phyloP scores from a whole-genome alignment of 1,139 yeast genomes.

The Hanseniaspora uvarum region DNA sequence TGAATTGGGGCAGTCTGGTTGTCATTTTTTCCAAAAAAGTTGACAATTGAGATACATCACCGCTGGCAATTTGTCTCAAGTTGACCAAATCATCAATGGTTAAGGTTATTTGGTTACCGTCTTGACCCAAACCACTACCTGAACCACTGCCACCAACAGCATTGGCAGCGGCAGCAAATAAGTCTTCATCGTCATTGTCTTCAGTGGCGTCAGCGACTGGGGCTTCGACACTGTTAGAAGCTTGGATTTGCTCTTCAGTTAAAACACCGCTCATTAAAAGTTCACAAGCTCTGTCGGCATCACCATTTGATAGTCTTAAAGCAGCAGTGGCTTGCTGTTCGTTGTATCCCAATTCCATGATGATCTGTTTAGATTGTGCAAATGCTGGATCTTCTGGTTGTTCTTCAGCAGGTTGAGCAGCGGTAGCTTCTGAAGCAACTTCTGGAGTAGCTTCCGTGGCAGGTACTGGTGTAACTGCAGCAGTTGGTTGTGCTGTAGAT shows the following conservation, averaged over 20 bases:
- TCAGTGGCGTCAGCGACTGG: slow-evolving; percentile 15
- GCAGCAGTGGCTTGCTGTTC: slow-evolving; percentile 83
- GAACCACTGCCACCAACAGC: slow-evolving; percentile 27
- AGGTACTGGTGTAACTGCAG: slow-evolving; percentile 23
- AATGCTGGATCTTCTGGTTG: slow-evolving; percentile 26
- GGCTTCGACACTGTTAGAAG: not conserved
- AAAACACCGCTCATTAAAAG: slow-evolving; percentile 87
- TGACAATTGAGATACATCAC: slow-evolving; percentile 83
- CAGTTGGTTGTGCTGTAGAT: slow-evolving; percentile 14
- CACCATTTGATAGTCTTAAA: slow-evolving; percentile 87
- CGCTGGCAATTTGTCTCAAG: slow-evolving; percentile 67
- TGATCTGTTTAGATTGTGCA: slow-evolving; percentile 38
- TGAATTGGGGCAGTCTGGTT: slow-evolving; percentile 76
- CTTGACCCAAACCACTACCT: slow-evolving; percentile 21
- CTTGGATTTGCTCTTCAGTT: slow-evolving; percentile 32
- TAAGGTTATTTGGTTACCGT: slow-evolving; percentile 29
- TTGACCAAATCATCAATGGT: slow-evolving; percentile 46
- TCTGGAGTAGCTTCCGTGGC: slow-evolving; percentile 28
- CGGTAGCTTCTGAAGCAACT: slow-evolving; percentile 27
- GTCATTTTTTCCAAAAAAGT: slow-evolving; percentile 75
- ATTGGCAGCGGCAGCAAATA: slow-evolving; percentile 61
- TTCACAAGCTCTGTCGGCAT: slow-evolving; percentile 97
- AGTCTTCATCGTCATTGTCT: slow-evolving; percentile 39
- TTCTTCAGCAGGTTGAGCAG: slow-evolving; percentile 29
- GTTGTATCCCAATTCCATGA: slow-evolving; percentile 92